phyloP scores from a whole-genome alignment of 2,329 filamentous ascomycete species.

The Cladosporium austrohemisphaericum region DNA sequence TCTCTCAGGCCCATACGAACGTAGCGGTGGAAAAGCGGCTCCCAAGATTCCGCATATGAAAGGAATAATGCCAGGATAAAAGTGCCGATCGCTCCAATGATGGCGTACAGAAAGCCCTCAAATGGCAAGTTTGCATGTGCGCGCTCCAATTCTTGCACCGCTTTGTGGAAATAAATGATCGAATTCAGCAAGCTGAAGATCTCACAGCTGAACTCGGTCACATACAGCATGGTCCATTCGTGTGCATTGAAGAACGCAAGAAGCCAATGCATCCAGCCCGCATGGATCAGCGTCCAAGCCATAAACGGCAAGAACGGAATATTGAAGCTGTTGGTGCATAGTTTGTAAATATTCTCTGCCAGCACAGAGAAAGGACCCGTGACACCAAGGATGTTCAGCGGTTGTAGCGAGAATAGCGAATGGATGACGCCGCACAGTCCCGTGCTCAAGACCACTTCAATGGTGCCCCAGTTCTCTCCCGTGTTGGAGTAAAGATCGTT shows the following conservation, averaged over 20 bases:
- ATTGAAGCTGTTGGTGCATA: slow-evolving; percentile 55
- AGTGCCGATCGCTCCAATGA: slow-evolving; percentile 62
- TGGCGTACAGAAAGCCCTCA: slow-evolving; percentile 61
- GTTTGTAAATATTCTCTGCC: slow-evolving; percentile 60
- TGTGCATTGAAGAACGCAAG: slow-evolving; percentile 65
- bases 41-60: slow-evolving; percentile 60
- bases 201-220: slow-evolving; percentile 63
- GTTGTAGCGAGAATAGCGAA: slow-evolving; percentile 58
- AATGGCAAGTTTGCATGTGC: slow-evolving; percentile 55
- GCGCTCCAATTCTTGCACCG: slow-evolving; percentile 60
- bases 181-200: slow-evolving; percentile 65
- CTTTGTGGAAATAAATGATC: slow-evolving; percentile 67
- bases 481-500: slow-evolving; percentile 62
- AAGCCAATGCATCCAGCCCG: slow-evolving; percentile 62
- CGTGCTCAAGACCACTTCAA: slow-evolving; percentile 65
- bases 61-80: slow-evolving; percentile 60
- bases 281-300: slow-evolving; percentile 64
- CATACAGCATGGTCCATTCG: slow-evolving; percentile 68
- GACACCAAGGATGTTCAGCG: slow-evolving; percentile 62
- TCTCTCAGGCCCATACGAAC: slow-evolving; percentile 59
- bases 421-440: slow-evolving; percentile 62
- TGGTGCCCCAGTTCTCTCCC: slow-evolving; percentile 61
- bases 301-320: slow-evolving; percentile 63
- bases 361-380: slow-evolving; percentile 66
- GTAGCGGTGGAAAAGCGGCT: slow-evolving; percentile 59